A percentile compares a stretch with the other conserved stretches of the same genome.
These are phyloP conservation scores for Leptosphaerulina australis DNA, from an alignment of 2,329 filamentous ascomycete species.

Conservation along the genomic window DNA sequence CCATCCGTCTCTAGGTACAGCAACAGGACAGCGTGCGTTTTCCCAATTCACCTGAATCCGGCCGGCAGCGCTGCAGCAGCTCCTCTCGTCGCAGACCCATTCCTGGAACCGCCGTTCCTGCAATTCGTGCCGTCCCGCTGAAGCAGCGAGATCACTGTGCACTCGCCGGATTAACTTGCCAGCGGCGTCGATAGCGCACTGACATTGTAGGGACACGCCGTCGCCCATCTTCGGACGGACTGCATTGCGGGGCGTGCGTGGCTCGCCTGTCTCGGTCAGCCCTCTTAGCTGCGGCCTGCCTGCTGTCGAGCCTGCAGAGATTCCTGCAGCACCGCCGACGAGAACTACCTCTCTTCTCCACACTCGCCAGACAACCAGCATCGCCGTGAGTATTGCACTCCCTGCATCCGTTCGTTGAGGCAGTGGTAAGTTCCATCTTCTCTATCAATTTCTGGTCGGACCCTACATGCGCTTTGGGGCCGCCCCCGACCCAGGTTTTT, in stretches of 20 bases:
- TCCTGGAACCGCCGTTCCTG: slow-evolving; percentile 33
- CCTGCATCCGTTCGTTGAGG: slow-evolving; percentile 35
- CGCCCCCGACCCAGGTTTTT: slow-evolving; percentile 39
- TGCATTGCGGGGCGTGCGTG: slow-evolving; percentile 42
- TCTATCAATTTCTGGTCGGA: neutral
- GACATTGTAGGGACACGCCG: slow-evolving; percentile 37
- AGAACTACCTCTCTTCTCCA: slow-evolving; percentile 41
- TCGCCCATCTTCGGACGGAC: slow-evolving; percentile 34
- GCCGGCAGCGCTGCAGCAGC: slow-evolving; percentile 24
- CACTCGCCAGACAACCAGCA: slow-evolving; percentile 27
- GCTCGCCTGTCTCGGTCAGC: slow-evolving; percentile 48
- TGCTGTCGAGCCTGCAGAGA: slow-evolving; percentile 46
- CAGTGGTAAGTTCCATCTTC: slow-evolving; percentile 30
- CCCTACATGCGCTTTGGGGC: too few relatives aligned
- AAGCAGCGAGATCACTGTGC: slow-evolving; percentile 35
- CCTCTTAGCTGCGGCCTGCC: slow-evolving; percentile 50
- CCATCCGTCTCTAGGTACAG: slow-evolving; percentile 40
- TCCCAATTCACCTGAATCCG: slow-evolving; percentile 26
- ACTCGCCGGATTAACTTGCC: slow-evolving; percentile 26
- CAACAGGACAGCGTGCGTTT: slow-evolving; percentile 26
- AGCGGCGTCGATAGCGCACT: slow-evolving; percentile 36
- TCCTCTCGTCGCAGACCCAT: slow-evolving; percentile 24
- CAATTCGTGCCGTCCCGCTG: slow-evolving; percentile 46
- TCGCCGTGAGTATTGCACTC: slow-evolving; percentile 20
- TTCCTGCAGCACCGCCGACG: slow-evolving; percentile 48